Evolutionary conservation across 345 rosid species (phyloP).

Genomic region (Sapria himalayana): DNA sequence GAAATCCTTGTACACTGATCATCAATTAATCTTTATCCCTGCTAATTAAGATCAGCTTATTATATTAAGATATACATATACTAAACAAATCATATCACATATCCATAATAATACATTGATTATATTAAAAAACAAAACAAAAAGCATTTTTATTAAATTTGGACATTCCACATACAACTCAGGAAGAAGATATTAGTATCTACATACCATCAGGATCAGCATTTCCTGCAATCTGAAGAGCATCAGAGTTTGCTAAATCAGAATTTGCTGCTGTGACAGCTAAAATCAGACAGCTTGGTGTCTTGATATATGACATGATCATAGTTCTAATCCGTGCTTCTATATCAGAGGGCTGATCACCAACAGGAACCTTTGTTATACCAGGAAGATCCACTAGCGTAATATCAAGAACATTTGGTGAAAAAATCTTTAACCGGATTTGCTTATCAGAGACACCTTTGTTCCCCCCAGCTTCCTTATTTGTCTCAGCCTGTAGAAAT

Average conservation of each 20-base stretch:
- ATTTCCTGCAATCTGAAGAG: constrained; percentile 78
- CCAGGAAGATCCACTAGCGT: constrained; percentile 95
- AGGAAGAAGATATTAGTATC: constrained; percentile 1
- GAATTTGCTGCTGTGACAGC: constrained; percentile 90
- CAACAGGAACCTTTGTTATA: constrained; percentile 87
- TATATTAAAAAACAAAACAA: too few relatives aligned
- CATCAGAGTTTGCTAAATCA: constrained; percentile 91
- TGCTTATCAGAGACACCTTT: constrained; percentile 87
- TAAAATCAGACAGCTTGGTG: constrained; percentile 59
- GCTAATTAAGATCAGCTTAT: too few relatives aligned
- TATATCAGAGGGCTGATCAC: constrained; percentile 86
- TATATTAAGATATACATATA: too few relatives aligned
- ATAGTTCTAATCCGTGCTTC: constrained; percentile 90
- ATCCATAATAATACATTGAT: too few relatives aligned
- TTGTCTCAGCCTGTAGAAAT: constrained; percentile 56
- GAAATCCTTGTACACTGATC: too few relatives aligned
- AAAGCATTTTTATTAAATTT: too few relatives aligned
- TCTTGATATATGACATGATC: constrained; percentile 88
- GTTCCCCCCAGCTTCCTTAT: constrained; percentile 66
- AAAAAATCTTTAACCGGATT: constrained; percentile 66
- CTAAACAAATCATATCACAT: too few relatives aligned
- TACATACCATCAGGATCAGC: constrained; percentile 82
- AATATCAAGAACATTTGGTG: constrained; percentile 87
- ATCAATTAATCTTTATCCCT: too few relatives aligned
- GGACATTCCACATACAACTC: too few relatives aligned